Evolutionary conservation across 805 yeast species (phyloP), one percentile per base, ranked within the genome.

Genomic region (Wickerhamomyces pijperi): DNA sequence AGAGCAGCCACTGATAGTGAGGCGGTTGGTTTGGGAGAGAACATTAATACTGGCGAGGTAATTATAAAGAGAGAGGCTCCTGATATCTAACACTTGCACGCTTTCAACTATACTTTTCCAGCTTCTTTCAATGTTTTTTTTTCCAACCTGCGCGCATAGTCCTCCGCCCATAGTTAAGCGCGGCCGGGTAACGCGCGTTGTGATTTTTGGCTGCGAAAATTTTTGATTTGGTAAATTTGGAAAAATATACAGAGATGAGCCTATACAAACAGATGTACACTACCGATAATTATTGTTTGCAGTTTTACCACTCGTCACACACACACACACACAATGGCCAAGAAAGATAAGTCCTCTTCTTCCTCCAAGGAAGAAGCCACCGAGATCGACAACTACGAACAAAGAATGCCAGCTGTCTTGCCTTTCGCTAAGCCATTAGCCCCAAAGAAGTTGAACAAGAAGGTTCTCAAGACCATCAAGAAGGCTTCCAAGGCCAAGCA

Each of bases 401-500:
- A 73, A 56, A 79, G 97, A 65, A 65, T 92, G 64, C 80, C 95
- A 37, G 97, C 96, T 17, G 77, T 82, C 42, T 71, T 92, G 50
- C 82, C 95, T 40, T 90, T 92, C 63, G 96, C 98, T 39, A 70
- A 77, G 55, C 99, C 99, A 44, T 72, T 92, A 52, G 99, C 99
- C 14, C 76, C 95, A 34, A 92, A 92, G 68, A 92, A 92, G 63
- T 68, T 90, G 59, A 92, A 92, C 70, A 92, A 92, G 67, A 92
- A 90, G 65, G 81, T 90, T 15, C 74, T 94, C 57, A 92, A 92
- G 68, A 85, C 95, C 35, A 94, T 92, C 47, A 92, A 92, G 74
- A 90, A 86, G 63, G 97, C 98, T 9, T 87, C 97, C 39, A 92
- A 92, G 68, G 94, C 96, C 47, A 92, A 92, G 68, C 96, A 90